phyloP scores from a whole-genome alignment of 352 stramenopile species.

The Phytophthora crassamura region DNA sequence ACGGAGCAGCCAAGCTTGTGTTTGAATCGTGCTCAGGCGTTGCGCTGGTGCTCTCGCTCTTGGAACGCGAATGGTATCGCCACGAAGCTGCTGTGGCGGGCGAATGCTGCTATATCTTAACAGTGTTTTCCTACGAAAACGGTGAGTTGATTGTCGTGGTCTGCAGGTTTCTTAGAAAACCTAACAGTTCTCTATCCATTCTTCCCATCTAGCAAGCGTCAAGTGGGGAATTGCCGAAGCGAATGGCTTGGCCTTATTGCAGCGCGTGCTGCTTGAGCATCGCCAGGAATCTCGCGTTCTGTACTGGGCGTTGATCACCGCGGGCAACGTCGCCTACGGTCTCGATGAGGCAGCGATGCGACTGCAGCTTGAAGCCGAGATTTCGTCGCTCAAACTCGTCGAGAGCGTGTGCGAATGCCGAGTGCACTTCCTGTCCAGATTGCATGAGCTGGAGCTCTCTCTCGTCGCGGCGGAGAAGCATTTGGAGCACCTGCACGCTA shows the following conservation, averaged over 20 bases:
- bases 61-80: slow-evolving; percentile 37
- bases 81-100: slow-evolving; percentile 42
- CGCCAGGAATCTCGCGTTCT: slow-evolving; percentile 44
- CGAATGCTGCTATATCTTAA: slow-evolving; percentile 65
- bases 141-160: slow-evolving; percentile 35
- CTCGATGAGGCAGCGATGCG: slow-evolving; percentile 20
- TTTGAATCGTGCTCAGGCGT: slow-evolving; percentile 37
- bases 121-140: slow-evolving; percentile 63
- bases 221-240: slow-evolving; percentile 52
- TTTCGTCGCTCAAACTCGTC: slow-evolving; percentile 45
- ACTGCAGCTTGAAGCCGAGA: slow-evolving; percentile 32
- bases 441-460: slow-evolving; percentile 58
- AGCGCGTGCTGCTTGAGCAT: slow-evolving; percentile 46
- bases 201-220: slow-evolving; percentile 16
- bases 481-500: slow-evolving; percentile 48
- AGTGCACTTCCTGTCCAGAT: slow-evolving; percentile 50
- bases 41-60: slow-evolving; percentile 35
- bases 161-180: too few relatives aligned
- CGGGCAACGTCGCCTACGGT: slow-evolving; percentile 65
- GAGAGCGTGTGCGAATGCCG: slow-evolving; percentile 48
- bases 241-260: slow-evolving; percentile 49
- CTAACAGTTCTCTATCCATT: not conserved
- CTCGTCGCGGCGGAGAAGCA: slow-evolving; percentile 33
- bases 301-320: slow-evolving; percentile 62
- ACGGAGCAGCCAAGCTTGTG: slow-evolving; percentile 47